phyloP scores from a whole-genome alignment of 768 basidiomycete genomes.

The Boletus sp. region DNA sequence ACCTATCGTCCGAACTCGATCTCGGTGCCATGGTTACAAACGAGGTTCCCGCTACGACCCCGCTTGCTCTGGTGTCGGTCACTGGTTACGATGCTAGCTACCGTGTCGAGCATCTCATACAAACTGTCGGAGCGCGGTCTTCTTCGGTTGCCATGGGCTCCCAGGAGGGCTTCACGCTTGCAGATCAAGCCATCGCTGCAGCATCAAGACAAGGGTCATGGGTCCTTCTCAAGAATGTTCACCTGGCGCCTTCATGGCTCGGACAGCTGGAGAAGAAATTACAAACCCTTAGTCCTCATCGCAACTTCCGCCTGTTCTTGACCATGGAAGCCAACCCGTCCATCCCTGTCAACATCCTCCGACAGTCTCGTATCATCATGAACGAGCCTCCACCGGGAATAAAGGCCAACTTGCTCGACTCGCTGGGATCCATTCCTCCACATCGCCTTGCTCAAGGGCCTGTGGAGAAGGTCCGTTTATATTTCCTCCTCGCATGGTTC shows the following conservation, averaged over 20 bases:
- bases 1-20: conserved; percentile 78
- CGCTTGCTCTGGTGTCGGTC: conserved; percentile 88
- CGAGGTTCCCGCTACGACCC: conserved; percentile 78
- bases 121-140: conserved; percentile 72
- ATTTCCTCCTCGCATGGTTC: conserved; percentile 99
- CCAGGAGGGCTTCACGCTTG: conserved; percentile 93
- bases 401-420: conserved; percentile 94
- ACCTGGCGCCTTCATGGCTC: conserved; percentile 94
- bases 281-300: conserved; percentile 86
- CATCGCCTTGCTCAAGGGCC: conserved; percentile 81
- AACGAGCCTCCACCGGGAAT: conserved; percentile 98
- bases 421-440: conserved; percentile 69
- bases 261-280: conserved; percentile 95
- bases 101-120: conserved; percentile 84
- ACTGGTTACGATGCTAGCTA: conserved; percentile 99
- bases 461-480: conserved; percentile 87
- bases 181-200: conserved; percentile 92
- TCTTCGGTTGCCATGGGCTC: conserved; percentile 97
- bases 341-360: conserved; percentile 94
- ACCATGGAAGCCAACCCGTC: conserved; percentile 97
- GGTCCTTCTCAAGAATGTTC: conserved; percentile 97
- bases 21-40: conserved; percentile 73
- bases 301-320: conserved; percentile 93
- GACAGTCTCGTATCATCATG: conserved; percentile 96
- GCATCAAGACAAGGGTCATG: conserved; percentile 93